Percentiles rank a stretch among this genome's conserved stretches.
Evolutionary conservation across 495 filamentous ascomycete genomes (phyloP).

Genomic region (Copromyces sp.): DNA sequence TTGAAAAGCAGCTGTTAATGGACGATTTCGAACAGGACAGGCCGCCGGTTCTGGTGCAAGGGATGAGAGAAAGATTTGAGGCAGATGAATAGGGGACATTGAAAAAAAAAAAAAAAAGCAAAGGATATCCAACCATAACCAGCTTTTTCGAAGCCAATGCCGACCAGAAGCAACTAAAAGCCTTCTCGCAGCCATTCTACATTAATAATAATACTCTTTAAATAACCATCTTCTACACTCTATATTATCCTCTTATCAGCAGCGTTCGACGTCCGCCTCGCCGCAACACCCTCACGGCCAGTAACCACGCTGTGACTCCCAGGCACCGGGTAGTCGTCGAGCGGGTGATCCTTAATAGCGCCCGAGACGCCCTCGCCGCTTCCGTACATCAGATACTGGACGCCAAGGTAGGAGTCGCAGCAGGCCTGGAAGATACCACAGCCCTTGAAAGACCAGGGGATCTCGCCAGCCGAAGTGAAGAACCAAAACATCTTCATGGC

Average conservation of each 20-base stretch:
- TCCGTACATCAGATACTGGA: constrained; percentile 81
- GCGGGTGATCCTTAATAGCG: constrained; percentile 12
- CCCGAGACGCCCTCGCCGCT: constrained; percentile 29
- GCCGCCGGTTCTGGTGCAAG: background rate
- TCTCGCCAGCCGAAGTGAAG: constrained; percentile 58
- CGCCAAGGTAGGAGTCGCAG: constrained; percentile 73
- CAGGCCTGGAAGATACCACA: constrained; percentile 86
- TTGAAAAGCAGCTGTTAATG: background rate
- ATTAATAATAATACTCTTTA: background rate
- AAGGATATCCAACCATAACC: background rate
- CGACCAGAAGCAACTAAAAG: background rate
- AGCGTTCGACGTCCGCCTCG: constrained; percentile 27
- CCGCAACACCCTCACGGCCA: constrained; percentile 7
- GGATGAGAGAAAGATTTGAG: background rate
- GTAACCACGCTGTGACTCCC: background rate
- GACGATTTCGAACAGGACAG: background rate
- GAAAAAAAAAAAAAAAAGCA: background rate
- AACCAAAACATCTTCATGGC: constrained; percentile 95
- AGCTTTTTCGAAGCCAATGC: background rate
- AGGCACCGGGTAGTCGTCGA: constrained; percentile 6
- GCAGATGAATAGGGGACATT: background rate
- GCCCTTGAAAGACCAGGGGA: constrained; percentile 82
- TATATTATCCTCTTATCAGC: constrained; percentile 25
- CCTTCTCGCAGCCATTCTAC: background rate
- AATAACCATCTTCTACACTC: background rate